Evolutionary conservation across 2,329 filamentous ascomycete genomes (phyloP), one percentile per base, ranked within the genome.

Genomic region (Colletotrichum tabaci): DNA sequence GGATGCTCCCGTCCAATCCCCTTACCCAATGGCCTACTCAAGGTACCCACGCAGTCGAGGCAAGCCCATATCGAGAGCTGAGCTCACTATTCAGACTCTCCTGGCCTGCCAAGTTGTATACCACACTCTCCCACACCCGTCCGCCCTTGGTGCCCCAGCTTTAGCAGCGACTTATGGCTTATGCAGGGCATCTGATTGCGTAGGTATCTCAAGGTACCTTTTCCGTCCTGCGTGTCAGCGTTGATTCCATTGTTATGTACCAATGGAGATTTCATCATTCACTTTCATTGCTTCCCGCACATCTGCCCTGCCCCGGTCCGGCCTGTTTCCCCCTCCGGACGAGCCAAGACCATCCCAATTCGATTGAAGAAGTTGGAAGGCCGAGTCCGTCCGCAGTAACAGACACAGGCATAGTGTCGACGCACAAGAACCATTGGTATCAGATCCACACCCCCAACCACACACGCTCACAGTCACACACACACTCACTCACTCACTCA

Each of bases 311-410:
- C 30, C 46, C 56, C 21, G 42, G 46, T 57, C 57, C 46, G 38
- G 60, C 46, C 53, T 66, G 46, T 66, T 38, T 55, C 62, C 62
- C 9, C n/a, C 67, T 66, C 67, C 62, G 55, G 40, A 55, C 60
- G 35, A 56, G 57, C 65, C 50, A 67, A 67, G 65, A 44, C 49
- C 50, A 42, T 18, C 40, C 42, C 58, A 63, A 38, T 40, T 47
- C 58, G n/a, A 26, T 65, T 57, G 40, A 65, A 47, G 23, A 57
- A 38, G 18, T 46, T 47, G 26, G 15, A 47, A 69, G 66, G n/a
- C 56, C 67, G 40, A 67, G 63, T 69, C 69, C 58, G 47, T 69
- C 64, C 58, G 42, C 55, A 66, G 15, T 64, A 53, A 35, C 35
- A 55, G 12, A 21, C 49, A 35, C 18, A 13, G 15, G 10, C 18